phyloP scores from a whole-genome alignment of 2,329 filamentous ascomycete genomes.

The Fusarium fujikuroi region DNA sequence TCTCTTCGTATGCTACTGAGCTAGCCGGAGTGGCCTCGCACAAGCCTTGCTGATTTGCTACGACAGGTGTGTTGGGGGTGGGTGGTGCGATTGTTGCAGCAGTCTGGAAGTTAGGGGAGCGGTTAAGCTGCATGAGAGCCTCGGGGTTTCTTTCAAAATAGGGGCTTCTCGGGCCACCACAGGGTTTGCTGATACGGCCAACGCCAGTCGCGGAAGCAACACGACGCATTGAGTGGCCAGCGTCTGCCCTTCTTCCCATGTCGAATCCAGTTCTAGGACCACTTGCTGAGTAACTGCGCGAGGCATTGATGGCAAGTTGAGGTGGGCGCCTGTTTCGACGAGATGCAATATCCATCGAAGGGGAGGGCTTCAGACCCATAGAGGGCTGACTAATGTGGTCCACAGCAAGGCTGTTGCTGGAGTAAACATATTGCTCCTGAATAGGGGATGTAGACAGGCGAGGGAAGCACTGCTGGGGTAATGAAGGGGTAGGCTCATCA shows the following conservation, averaged over 20 bases:
- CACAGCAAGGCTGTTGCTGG: slow-evolving; percentile 27
- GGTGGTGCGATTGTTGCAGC: slow-evolving; percentile 58
- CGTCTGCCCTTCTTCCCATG: slow-evolving; percentile 56
- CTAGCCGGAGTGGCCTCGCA: slow-evolving; percentile 55
- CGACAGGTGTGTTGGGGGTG: slow-evolving; percentile 60
- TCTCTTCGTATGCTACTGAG: slow-evolving; percentile 46
- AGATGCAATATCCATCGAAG: slow-evolving; percentile 64
- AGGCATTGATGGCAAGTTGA: slow-evolving; percentile 58
- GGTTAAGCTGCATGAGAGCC: slow-evolving; percentile 55
- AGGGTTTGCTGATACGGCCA: slow-evolving; percentile 49
- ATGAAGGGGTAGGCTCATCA: slow-evolving; percentile 38
- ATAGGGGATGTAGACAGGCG: slow-evolving; percentile 31
- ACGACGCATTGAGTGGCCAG: slow-evolving; percentile 62
- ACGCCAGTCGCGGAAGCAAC: slow-evolving; percentile 63
- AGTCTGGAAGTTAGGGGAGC: slow-evolving; percentile 55
- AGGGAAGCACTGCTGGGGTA: slow-evolving; percentile 39
- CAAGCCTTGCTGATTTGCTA: slow-evolving; percentile 51
- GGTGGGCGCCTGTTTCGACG: slow-evolving; percentile 60
- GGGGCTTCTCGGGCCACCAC: slow-evolving; percentile 49
- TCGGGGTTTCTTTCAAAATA: slow-evolving; percentile 59
- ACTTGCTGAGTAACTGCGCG: slow-evolving; percentile 56
- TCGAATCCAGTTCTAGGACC: slow-evolving; percentile 62
- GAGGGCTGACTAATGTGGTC: slow-evolving; percentile 28
- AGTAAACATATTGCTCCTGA: slow-evolving; percentile 36
- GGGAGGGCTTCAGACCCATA: slow-evolving; percentile 58